Conservation (phyloP, 2,329 filamentous ascomycete species). For the Talaromyces sp. region DNA sequence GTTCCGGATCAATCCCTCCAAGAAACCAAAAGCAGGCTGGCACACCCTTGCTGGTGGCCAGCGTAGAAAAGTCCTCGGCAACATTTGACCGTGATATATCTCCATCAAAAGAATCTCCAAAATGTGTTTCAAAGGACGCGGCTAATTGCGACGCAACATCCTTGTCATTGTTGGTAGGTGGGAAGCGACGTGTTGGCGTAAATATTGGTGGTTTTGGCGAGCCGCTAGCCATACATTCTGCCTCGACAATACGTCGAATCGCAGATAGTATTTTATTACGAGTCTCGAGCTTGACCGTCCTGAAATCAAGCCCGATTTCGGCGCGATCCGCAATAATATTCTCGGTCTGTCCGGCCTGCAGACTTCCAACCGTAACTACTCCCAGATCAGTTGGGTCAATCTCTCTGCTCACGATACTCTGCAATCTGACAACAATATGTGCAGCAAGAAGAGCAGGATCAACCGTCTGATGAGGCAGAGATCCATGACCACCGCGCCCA, state of each 20-base stretch:
- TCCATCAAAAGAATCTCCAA: conserved; percentile 37
- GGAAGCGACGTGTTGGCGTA: conserved; percentile 49
- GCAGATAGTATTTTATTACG: conserved; percentile 48
- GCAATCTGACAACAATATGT: conserved; percentile 55
- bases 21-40: conserved; percentile 58
- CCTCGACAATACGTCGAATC: conserved; percentile 55
- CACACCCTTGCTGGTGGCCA: conserved; percentile 50
- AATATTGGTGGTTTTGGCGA: conserved; percentile 49
- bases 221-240: conserved; percentile 53
- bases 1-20: conserved; percentile 50
- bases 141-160: conserved; percentile 45
- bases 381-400: conserved; percentile 52
- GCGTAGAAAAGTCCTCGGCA: conserved; percentile 58
- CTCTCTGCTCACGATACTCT: conserved; percentile 58
- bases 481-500: conserved; percentile 58
- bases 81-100: conserved; percentile 34
- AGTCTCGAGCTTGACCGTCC: conserved; percentile 46
- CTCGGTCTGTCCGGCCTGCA: conserved; percentile 59
- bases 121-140: conserved; percentile 47
- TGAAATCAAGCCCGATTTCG: conserved; percentile 54
- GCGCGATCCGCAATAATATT: conserved; percentile 59
- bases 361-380: conserved; percentile 57
- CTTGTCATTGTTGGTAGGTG: conserved; percentile 53
- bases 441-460: conserved; percentile 60
- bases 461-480: conserved; percentile 54